These are phyloP conservation scores for Echites panduratus DNA, from an alignment of 257 asterid genomes.

Conservation along the genomic window DNA sequence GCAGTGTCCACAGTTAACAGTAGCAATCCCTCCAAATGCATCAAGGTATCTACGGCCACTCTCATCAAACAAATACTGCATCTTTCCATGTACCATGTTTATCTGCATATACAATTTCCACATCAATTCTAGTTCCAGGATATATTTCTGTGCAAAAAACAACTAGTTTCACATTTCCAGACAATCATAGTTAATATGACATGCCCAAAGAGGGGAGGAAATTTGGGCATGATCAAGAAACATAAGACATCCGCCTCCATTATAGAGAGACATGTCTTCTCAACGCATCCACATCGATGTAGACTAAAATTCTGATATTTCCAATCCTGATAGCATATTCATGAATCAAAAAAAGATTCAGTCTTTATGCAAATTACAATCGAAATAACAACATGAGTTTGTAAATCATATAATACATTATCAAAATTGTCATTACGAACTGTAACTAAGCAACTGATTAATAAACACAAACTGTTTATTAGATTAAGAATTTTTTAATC, in stretches of 20 bases:
- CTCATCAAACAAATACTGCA: conserved; percentile 71
- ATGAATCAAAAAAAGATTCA: background rate
- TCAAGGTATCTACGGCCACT: conserved; percentile 59
- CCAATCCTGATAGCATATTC: background rate
- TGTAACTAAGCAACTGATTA: background rate
- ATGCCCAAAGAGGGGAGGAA: too few relatives aligned
- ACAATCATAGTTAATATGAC: too few relatives aligned
- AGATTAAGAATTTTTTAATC: background rate
- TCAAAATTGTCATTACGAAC: background rate
- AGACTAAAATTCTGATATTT: background rate
- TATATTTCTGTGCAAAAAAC: background rate
- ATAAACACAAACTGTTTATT: background rate
- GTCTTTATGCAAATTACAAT: background rate
- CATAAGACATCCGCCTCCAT: background rate
- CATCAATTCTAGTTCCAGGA: background rate
- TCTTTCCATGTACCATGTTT: conserved; percentile 67
- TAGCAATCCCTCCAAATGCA: conserved; percentile 70
- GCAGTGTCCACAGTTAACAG: conserved; percentile 76
- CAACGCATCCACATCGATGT: background rate
- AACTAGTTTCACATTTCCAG: too few relatives aligned
- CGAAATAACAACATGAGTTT: too few relatives aligned
- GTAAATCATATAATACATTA: too few relatives aligned
- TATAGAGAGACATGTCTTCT: background rate
- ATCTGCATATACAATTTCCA: conserved; percentile 28
- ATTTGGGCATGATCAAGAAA: too few relatives aligned